A percentile compares a stretch with the other conserved stretches of the same genome.
Conservation (phyloP, 208 protist species). For the Balamuthia mandrillaris region DNA sequence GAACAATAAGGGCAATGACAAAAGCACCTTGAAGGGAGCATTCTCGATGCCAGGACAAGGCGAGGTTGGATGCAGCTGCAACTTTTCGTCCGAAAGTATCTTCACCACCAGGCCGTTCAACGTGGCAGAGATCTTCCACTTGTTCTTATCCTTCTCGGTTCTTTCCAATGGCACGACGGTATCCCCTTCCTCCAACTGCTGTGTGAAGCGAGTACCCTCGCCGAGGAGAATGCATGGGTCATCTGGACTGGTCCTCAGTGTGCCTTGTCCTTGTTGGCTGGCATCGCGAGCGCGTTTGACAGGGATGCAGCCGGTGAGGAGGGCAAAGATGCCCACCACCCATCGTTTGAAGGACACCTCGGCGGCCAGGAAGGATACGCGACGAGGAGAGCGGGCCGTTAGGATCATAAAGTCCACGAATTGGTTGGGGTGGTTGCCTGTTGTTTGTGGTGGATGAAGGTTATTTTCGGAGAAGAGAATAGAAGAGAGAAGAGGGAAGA, state of each 20-base stretch:
- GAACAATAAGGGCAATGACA: not conserved
- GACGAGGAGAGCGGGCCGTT: not conserved
- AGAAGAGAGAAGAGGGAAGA: no score
- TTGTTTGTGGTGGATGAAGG: no score
- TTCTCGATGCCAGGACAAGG: not conserved
- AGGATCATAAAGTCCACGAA: slow-evolving; percentile 20
- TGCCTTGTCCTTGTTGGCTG: not conserved
- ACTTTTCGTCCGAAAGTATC: not conserved
- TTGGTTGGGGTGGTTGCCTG: slow-evolving; percentile 36
- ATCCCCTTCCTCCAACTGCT: not conserved
- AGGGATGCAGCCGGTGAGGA: not conserved
- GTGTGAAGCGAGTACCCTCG: not conserved
- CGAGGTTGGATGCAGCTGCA: not conserved
- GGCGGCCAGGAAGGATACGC: not conserved
- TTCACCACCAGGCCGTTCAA: not conserved
- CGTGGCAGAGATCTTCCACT: not conserved
- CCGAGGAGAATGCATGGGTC: not conserved
- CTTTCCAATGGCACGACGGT: not conserved
- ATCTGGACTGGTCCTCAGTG: not conserved
- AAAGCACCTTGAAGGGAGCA: not conserved
- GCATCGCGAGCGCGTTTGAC: not conserved
- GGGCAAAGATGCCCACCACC: slow-evolving; percentile 6
- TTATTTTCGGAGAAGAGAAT: no score
- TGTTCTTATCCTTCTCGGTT: not conserved
- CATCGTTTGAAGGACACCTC: not conserved